Evolutionary conservation across 441 rosid species (phyloP), one percentile per base, ranked within the genome.

Genomic region (Metrosideros polymorpha): DNA sequence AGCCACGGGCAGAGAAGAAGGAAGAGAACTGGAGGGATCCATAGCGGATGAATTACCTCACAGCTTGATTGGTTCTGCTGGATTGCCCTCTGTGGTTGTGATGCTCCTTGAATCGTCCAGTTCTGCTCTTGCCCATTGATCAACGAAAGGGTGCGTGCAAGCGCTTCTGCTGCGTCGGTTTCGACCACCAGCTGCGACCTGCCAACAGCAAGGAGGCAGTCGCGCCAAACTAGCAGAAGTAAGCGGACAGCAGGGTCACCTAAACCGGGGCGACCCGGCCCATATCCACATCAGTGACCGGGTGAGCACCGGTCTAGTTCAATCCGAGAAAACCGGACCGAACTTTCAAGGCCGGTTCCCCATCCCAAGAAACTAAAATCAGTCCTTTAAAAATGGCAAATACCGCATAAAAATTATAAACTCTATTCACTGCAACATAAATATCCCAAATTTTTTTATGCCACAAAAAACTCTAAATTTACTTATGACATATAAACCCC

Each of bases 111-210:
- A 90, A 90, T 87, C 94, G 91, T 86, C 94, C 89, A 15, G 86
- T 88, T 91, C 94, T 96, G 89, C 86, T 91, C 89, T 94, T 91
- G 83, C 98, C 99, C 99, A 94, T 96, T 96, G 27, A 83, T 71
- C 79, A 1, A 7, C 22, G 79, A 22, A 19, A 12, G 47, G 3
- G 39, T 13, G 79, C 22, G 47, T 22, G 79, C 39, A 22, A 19
- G 79, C n/a, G 47, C 79, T 71, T 12, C 49, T 39, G 79, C 3
- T 39, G 79, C 47, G 79, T 71, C 12, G 79, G 79, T 71, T 71
- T 22, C 49, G n/a, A 39, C n/a, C 79, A 13, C 79, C 77, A 2
- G 13, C 79, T 71, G n/a, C 79, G n/a, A 13, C 30, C 22, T 22
- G 19, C 52, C 0, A 19, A 30, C 15, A 22, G n/a, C 47, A 0